Evolutionary conservation across 1,284 basidiomycete genomes (phyloP), one percentile per base, ranked within the genome.

Genomic region (Cutaneotrichosporon sp.): DNA sequence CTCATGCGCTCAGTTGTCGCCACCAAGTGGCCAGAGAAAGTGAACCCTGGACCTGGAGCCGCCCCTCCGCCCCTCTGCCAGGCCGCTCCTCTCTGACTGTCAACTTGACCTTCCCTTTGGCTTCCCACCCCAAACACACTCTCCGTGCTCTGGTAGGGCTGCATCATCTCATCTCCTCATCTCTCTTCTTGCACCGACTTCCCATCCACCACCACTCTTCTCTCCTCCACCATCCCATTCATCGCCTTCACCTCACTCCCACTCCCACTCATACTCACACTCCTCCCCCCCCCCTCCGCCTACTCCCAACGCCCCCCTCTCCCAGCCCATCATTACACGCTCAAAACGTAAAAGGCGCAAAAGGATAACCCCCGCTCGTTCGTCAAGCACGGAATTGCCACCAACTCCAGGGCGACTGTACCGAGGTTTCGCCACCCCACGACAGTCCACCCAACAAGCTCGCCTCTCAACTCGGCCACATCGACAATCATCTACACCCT

Each of bases 321-420:
- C 22, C 3, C n/a, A 20, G 27, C 25, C 25, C 38, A 43, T 31
- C 42, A 55, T 43, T 45, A 34, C 13, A 38, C 34, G 20, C 34
- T 11, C 38, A 55, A 55, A 55, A 55, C 38, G 54, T 29, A 55
- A 55, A 25, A 43, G 42, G 42, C 54, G 42, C 27, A 55, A 55
- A 55, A 43, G 16, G 24, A 31, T 31, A 31, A 55, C 38, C n/a
- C n/a, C n/a, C n/a, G n/a, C n/a, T 45, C 38, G 22, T 16, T 5
- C 9, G 34, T 13, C 14, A 42, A 25, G 33, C 20, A 27, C 20
- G 16, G 24, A 24, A 42, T 55, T 14, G 54, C 54, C 54, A 55
- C 54, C 38, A 31, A 55, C 24, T 20, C 20, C 25, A 29, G 16
- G 14, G 13, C 22, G 11, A 47, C 47, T 18, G 13, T 14, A 49